Evolutionary conservation across 805 yeast species (phyloP), one percentile per base, ranked within the genome.

Genomic region (Danielia oregonensis): DNA sequence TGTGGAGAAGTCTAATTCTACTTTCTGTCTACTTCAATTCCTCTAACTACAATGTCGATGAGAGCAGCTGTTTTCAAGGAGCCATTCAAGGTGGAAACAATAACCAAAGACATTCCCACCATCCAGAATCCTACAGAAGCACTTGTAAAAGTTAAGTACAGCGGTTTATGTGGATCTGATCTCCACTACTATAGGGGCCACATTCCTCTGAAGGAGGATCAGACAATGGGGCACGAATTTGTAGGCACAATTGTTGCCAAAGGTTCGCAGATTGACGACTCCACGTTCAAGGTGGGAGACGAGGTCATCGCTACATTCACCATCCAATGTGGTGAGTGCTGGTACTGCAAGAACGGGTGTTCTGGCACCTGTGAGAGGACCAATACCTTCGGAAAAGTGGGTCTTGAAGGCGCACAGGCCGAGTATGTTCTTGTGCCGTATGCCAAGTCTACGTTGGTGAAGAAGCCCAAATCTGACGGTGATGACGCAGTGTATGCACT

Each of bases 341-440:
- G 75, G 72, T 76, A 72, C 43, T 78, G 84, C 49, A 47, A 61
- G 33, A 68, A 70, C 35, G 81, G 80, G 1, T 60, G 67, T 35
- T 65, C 79, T 8, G 76, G 79, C 2, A 72, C 73, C 31, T 78
- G 85, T 52, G 70, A 65, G 17, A 57, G 62, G 16, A 69, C 79
- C 30, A 71, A 65, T 47, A 77, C 79, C 10, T 78, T 78, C 54
- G 84, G 84, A 3, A 74, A 78, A 29, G 54, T 67, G 21, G 75
- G 73, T 0, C 55, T 77, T 13, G 73, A 76, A 39, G 84, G 83
- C 1, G 82, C 76, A 1, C 83, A 78, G 46, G 82, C 82, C 1
- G 81, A 78, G 49, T 78, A 68, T 44, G 76, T 76, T 11, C 51
- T 76, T 17, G 70, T 78, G n/a, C 83, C 84, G 6, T 63, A 57